Evolutionary conservation across 805 yeast genomes (phyloP), one percentile per base, ranked within the genome.

Genomic region (Saccharomycodes ludwigii): DNA sequence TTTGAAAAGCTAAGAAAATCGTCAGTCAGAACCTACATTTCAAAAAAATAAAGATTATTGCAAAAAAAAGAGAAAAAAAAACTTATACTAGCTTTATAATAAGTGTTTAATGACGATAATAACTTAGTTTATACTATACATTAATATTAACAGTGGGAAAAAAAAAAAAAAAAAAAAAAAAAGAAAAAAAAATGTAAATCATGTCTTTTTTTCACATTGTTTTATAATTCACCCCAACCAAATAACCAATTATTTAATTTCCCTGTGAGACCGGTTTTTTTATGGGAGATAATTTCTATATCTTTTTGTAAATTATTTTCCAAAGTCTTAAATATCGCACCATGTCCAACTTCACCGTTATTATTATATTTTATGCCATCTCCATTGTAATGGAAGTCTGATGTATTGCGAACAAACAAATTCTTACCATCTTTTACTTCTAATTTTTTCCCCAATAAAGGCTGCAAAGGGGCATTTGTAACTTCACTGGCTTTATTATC

Each of bases 221-320:
- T 16, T 45, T 36, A 59, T 29, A 65, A 42, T 35, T 68, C 69
- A 30, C 68, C 73, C 73, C 73, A 70, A 2, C 75, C 75, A 45
- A 71, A 70, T 22, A 70, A 46, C 53, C 70, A 52, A 42, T 68
- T 68, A 38, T 61, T 65, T 3, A 68, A 59, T 13, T 39, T 44
- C 14, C 45, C 46, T 6, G 54, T 9, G 3, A 54, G n/a, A 7
- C 57, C 47, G 17, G 33, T 36, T 4, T 38, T 18, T 17, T 39
- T 34, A 13, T 40, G 38, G 14, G 40, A 33, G 24, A 38, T 37
- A 10, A 36, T 22, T 23, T 39, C 44, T 32, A 48, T 44, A 21
- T 41, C 50, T 31, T 43, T 43, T 19, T 54, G 53, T 40, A 52
- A 43, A 27, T 42, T 50, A 14, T 34, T 33, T 35, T 54, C 59